Conservation (phyloP, 139 green algal species). For the Chlamydomonas incerta region DNA sequence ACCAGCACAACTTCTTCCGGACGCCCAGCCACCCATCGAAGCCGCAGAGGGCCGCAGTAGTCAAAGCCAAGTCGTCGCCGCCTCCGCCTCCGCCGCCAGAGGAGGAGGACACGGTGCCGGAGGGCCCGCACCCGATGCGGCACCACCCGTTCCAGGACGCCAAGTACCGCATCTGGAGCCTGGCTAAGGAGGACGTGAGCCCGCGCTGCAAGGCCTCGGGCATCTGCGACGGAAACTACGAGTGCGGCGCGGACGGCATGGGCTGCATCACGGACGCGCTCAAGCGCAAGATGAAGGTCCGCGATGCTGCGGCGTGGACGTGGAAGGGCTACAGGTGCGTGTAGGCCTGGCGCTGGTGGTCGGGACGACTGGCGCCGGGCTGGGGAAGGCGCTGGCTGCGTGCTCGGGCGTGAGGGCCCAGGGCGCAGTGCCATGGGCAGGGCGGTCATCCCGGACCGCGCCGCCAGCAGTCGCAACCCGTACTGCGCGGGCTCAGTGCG, state of each 20-base stretch:
- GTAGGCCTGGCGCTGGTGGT: too few relatives aligned
- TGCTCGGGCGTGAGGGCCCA: too few relatives aligned
- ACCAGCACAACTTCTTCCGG: not conserved
- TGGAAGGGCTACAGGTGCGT: slow-evolving; percentile 80
- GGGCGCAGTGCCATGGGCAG: too few relatives aligned
- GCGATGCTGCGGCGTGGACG: slow-evolving; percentile 64
- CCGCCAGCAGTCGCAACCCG: too few relatives aligned
- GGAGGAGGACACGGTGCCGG: too few relatives aligned
- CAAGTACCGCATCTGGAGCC: slow-evolving; percentile 47
- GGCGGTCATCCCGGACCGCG: too few relatives aligned
- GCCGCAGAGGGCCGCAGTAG: too few relatives aligned
- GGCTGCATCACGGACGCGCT: slow-evolving; percentile 62
- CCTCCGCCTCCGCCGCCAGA: not conserved
- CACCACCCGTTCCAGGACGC: slow-evolving; percentile 31
- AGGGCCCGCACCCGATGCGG: not conserved
- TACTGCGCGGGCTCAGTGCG: too few relatives aligned
- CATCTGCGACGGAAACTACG: slow-evolving; percentile 77
- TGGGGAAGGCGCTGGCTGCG: too few relatives aligned
- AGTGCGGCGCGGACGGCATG: slow-evolving; percentile 55
- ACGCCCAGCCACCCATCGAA: too few relatives aligned
- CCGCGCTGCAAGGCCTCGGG: slow-evolving; percentile 61
- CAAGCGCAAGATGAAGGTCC: slow-evolving; percentile 58
- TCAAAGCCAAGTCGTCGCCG: not conserved
- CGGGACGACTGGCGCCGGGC: too few relatives aligned
- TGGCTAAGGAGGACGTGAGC: slow-evolving; percentile 61